These are phyloP conservation scores for Trichaptum fuscoviolaceum DNA, from an alignment of 768 basidiomycete species.

Conservation along the genomic window DNA sequence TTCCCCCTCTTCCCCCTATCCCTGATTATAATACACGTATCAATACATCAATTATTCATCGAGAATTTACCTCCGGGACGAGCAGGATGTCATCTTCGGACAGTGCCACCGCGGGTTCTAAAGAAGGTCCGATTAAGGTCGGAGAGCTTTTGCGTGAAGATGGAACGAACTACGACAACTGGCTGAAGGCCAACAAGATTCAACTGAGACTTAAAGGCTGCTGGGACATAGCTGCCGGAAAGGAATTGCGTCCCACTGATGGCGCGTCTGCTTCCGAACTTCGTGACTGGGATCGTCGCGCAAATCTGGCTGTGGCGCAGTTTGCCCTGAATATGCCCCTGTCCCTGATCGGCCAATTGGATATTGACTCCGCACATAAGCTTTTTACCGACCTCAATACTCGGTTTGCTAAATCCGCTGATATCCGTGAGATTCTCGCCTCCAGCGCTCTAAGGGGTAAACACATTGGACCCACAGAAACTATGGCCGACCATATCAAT, in stretches of 20 bases:
- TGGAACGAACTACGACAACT: not conserved
- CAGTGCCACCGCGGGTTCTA: not conserved
- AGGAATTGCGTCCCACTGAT: not conserved
- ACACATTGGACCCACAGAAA: not conserved
- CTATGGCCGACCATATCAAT: not conserved
- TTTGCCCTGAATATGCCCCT: not conserved
- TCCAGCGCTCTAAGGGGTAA: not conserved
- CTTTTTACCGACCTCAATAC: not conserved
- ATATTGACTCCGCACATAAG: not conserved
- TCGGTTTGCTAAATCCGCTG: not conserved
- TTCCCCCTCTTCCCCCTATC: not conserved
- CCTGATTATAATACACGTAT: not conserved
- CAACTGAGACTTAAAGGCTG: not conserved
- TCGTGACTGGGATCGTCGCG: not conserved
- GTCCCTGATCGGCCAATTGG: not conserved
- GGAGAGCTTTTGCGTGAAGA: not conserved
- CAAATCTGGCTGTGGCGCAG: not conserved
- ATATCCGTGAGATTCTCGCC: not conserved
- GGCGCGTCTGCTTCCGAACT: not conserved
- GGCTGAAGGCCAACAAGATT: not conserved
- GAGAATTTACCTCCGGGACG: not conserved
- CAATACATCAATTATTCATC: not conserved
- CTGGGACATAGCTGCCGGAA: not conserved
- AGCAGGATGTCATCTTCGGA: not conserved
- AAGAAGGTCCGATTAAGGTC: not conserved